These are phyloP conservation scores for Leptomonas pyrrhocoris DNA, from an alignment of 208 protist species.

Conservation along the genomic window DNA sequence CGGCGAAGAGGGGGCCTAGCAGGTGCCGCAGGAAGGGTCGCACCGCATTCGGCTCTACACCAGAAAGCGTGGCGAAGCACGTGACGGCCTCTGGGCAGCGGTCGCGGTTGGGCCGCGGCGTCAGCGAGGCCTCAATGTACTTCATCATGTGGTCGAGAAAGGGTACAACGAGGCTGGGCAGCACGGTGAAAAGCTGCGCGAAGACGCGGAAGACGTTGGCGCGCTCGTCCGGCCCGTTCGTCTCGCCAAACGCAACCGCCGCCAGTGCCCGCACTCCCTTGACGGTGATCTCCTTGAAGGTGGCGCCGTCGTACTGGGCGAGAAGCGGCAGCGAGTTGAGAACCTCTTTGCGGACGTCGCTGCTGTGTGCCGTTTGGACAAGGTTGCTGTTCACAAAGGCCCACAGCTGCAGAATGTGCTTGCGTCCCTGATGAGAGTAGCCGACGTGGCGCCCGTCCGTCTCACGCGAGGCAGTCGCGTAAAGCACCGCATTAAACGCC, in stretches of 20 bases:
- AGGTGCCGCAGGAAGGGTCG: constrained; percentile 81
- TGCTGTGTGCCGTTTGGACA: constrained; percentile 20
- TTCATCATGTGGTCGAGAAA: constrained; percentile 80
- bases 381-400: constrained; percentile 59
- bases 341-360: constrained; percentile 54
- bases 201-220: constrained; percentile 68
- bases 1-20: constrained; percentile 77
- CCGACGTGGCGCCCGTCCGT: constrained; percentile 40
- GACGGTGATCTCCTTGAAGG: constrained; percentile 63
- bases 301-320: constrained; percentile 69
- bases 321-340: constrained; percentile 71
- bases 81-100: constrained; percentile 80
- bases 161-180: constrained; percentile 68
- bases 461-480: constrained; percentile 47
- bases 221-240: constrained; percentile 56
- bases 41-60: constrained; percentile 69
- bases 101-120: constrained; percentile 45
- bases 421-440: constrained; percentile 43
- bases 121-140: constrained; percentile 77
- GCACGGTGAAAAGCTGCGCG: constrained; percentile 54
- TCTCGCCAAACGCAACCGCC: constrained; percentile 48
- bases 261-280: constrained; percentile 49
- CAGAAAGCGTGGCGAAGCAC: constrained; percentile 84
- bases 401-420: constrained; percentile 62
- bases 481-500: constrained; percentile 76